Evolutionary conservation across 176 grass and related monocot species (phyloP), one percentile per base, ranked within the genome.

Genomic region (Tuctoria greenei): DNA sequence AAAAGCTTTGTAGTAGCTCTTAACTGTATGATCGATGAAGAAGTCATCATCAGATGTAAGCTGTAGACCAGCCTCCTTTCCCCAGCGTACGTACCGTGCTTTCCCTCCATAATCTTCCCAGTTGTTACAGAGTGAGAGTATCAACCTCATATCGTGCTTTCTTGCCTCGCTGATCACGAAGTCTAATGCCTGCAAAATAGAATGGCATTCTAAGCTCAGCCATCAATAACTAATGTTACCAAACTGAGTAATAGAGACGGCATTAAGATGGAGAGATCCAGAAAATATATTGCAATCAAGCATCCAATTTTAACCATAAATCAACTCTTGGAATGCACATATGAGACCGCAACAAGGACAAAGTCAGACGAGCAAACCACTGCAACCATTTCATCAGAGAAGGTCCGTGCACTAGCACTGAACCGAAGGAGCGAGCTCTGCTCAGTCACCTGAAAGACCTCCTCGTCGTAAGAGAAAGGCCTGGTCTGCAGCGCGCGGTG

Each of bases 71-170:
- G 81, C 84, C 31, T 81, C 75, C 39, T 84, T 69, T 38, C 81
- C 91, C 88, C 91, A 87, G 40, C 80, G 77, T 10, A 90, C 76
- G 35, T 97, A 90, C 21, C 90, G 91, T n/a, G 88, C 69, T 73
- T 91, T 93, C 11, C 88, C 95, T 34, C 94, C 90, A 31, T 97
- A 93, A 54, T 93, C 88, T 24, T 79, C 44, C 88, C 94, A 97
- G 74, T 89, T 83, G 11, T 87, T 91, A 65, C 86, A 85, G 1
- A 93, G 61, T 42, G 86, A 77, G 2, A 93, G 66, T 54, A 93
- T 83, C 40, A 93, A 55, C 60, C 88, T 79, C 51, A 78, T 54
- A 15, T 50, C 71, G 26, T 91, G 74, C 42, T 68, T 89, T 69
- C 75, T 89, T 38, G 91, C 94, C 79, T 97, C 88, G 17, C 78